Evolutionary conservation across 331 rosid species (phyloP).

Genomic region (Phaseolus coccineus): DNA sequence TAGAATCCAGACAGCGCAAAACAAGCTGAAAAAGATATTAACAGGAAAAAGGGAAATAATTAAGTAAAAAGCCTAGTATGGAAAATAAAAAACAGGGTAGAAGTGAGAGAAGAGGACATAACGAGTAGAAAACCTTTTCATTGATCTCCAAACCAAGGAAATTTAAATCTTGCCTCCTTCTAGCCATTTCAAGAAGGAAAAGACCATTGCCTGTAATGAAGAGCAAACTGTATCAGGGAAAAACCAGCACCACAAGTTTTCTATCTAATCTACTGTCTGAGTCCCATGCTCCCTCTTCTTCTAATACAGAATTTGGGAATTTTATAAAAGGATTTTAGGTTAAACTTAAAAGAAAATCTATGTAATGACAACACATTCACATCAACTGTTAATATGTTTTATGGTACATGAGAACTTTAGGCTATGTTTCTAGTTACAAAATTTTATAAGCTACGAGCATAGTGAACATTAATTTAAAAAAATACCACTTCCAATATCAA

Average conservation of each 20-base stretch:
- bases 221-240: slow-evolving; percentile 32
- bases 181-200: slow-evolving; percentile 90
- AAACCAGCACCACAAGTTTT: slow-evolving; percentile 27
- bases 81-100: not conserved
- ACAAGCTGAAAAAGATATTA: slow-evolving; percentile 70
- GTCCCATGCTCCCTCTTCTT: slow-evolving; percentile 11
- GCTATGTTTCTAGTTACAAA: slow-evolving; percentile 5
- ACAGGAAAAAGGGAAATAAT: slow-evolving; percentile 13
- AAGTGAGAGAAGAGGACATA: not conserved
- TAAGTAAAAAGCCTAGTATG: not conserved
- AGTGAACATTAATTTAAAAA: slow-evolving; percentile 3
- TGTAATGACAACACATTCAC: slow-evolving; percentile 10
- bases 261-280: not conserved
- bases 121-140: slow-evolving; percentile 66
- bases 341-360: slow-evolving; percentile 15
- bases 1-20: slow-evolving; percentile 66
- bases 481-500: slow-evolving; percentile 97
- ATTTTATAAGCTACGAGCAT: not conserved
- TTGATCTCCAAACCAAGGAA: slow-evolving; percentile 94
- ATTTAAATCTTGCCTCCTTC: slow-evolving; percentile 71
- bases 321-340: slow-evolving; percentile 16
- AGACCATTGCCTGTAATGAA: slow-evolving; percentile 80
- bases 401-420: slow-evolving; percentile 10
- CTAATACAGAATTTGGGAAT: not conserved
- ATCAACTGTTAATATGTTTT: slow-evolving; percentile 20